Evolutionary conservation across 495 filamentous ascomycete genomes (phyloP).

Genomic region (Xylaria intraflava): DNA sequence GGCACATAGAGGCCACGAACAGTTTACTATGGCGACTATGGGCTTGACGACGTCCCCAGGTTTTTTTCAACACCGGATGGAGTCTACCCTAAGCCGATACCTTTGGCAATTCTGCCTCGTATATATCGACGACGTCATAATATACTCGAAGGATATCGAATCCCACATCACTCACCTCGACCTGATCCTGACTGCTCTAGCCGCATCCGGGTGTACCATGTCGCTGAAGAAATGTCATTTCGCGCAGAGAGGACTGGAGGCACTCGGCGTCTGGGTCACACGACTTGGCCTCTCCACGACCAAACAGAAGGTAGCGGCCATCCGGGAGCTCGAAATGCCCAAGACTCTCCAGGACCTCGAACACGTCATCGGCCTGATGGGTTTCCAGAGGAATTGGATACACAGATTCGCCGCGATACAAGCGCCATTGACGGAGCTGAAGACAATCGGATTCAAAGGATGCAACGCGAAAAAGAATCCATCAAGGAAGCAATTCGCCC

Average conservation of each 20-base stretch:
- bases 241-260: not conserved
- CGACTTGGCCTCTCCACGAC: constrained; percentile 1
- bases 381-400: not conserved
- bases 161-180: not conserved
- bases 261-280: constrained; percentile 6
- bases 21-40: constrained; percentile 12
- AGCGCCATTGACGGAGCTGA: not conserved
- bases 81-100: not conserved
- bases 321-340: not conserved
- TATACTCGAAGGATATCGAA: constrained; percentile 6
- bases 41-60: constrained; percentile 5
- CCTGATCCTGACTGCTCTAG: not conserved
- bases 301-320: not conserved
- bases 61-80: constrained; percentile 17
- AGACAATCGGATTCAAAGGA: not conserved
- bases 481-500: not conserved
- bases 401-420: not conserved
- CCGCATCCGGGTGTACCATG: constrained; percentile 3
- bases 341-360: not conserved
- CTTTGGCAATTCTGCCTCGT: not conserved
- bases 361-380: not conserved
- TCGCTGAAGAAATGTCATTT: constrained; percentile 13
- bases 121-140: constrained; percentile 9
- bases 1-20: constrained; percentile 7
- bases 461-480: not conserved